Evolutionary conservation across 208 protist species (phyloP).

Genomic region (Trypanosoma scelopori): DNA sequence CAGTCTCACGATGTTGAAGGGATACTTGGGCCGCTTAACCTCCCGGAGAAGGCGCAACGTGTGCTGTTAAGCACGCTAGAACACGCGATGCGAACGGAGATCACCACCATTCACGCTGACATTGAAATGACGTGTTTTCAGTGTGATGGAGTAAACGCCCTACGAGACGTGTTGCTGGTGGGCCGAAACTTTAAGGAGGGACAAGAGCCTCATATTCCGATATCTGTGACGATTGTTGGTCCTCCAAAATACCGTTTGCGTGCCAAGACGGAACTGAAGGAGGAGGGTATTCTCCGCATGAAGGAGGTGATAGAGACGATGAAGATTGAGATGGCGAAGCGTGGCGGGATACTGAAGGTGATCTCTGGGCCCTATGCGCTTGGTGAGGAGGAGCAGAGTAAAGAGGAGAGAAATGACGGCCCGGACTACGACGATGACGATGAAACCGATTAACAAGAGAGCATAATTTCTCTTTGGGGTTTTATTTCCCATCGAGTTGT

Average conservation of each 20-base stretch:
- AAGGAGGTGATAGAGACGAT: constrained; percentile 90
- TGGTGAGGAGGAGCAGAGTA: constrained; percentile 49
- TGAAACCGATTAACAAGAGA: constrained; percentile 50
- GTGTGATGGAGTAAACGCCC: constrained; percentile 98
- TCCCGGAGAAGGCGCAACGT: constrained; percentile 56
- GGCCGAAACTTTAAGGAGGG: constrained; percentile 85
- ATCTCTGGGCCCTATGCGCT: constrained; percentile 81
- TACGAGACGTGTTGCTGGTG: constrained; percentile 93
- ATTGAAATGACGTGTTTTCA: constrained; percentile 98
- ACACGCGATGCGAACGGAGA: constrained; percentile 72
- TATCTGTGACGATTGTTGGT: constrained; percentile 95
- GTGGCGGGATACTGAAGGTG: constrained; percentile 86
- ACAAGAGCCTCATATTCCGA: constrained; percentile 61
- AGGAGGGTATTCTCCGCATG: constrained; percentile 91
- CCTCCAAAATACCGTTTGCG: constrained; percentile 96
- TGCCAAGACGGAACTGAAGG: constrained; percentile 91
- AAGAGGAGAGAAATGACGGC: constrained; percentile 49
- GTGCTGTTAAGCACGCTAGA: constrained; percentile 83
- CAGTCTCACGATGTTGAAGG: constrained; percentile 61
- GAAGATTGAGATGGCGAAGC: constrained; percentile 84
- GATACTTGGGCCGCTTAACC: constrained; percentile 71
- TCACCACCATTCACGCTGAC: constrained; percentile 93
- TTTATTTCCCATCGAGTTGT: constrained; percentile 19
- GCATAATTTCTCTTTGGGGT: constrained; percentile 6
- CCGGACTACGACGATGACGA: constrained; percentile 74